These are phyloP conservation scores for Prorocentrum cordatum DNA, from an alignment of 169 alveolate genomes.

Conservation along the genomic window DNA sequence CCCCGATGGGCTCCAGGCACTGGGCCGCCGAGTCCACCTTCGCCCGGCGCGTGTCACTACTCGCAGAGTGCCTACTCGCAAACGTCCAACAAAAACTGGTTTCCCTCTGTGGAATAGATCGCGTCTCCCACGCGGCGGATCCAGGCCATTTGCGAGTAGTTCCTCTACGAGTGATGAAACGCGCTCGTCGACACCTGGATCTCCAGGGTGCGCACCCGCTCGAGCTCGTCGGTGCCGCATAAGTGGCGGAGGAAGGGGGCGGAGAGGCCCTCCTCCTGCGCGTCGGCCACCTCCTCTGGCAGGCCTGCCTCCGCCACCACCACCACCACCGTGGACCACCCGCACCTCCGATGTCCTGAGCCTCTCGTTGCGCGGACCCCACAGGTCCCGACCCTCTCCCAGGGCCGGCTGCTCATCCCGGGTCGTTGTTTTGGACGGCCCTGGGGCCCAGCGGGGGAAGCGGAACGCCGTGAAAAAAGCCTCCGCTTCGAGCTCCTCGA, in stretches of 20 bases:
- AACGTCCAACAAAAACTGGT: not conserved
- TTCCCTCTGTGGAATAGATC: not conserved
- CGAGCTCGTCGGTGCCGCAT: not conserved
- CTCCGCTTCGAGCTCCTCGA: too few species aligned
- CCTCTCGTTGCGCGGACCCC: too few species aligned
- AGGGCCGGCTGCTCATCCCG: too few species aligned
- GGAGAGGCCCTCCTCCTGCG: too few species aligned
- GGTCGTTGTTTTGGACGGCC: too few species aligned
- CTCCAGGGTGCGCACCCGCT: not conserved
- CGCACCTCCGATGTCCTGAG: too few species aligned
- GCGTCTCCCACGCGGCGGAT: not conserved
- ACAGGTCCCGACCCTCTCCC: too few species aligned
- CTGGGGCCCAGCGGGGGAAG: too few species aligned
- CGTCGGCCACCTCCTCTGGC: too few species aligned
- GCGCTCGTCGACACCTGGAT: not conserved
- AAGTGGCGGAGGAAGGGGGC: not conserved
- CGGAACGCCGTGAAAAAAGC: too few species aligned
- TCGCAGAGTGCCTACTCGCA: not conserved
- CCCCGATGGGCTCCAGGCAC: not conserved
- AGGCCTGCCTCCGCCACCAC: too few species aligned
- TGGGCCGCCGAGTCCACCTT: not conserved
- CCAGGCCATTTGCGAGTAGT: not conserved
- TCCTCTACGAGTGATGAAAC: not conserved
- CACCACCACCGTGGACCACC: too few species aligned
- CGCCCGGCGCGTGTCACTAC: not conserved